Evolutionary conservation across 768 basidiomycete genomes (phyloP), one percentile per base, ranked within the genome.

Genomic region (Russula emetica): DNA sequence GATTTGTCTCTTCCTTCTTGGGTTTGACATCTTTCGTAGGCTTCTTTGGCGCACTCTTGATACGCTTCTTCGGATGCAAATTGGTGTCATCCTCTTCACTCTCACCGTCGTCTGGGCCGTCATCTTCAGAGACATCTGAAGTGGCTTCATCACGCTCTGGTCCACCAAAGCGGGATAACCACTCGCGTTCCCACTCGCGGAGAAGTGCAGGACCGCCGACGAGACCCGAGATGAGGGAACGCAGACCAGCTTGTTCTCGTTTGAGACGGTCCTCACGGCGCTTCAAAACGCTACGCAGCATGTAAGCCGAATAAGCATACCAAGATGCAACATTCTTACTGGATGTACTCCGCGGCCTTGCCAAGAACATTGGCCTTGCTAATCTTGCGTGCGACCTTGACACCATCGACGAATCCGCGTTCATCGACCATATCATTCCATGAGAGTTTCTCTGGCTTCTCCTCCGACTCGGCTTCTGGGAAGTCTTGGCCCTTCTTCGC

Each of bases 341-440:
- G 76, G 66, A 95, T 95, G 72, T 95, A 95, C 73, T 95, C 93
- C 11, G 90, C 89, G 0, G 92, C 92, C 66, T 94, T 95, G 40
- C 88, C 91, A 11, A 95, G 81, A 6, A 95, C 90, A 62, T 91
- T 92, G 3, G 92, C 92, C 71, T 95, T 95, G 75, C 87, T 90
- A 73, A 90, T 90, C 75, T 94, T 95, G 63, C 92, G 81, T 9
- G 93, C 93, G 11, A 93, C 88, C 73, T 89, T 90, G 71, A 95
- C 90, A n/a, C 93, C 93, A 69, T 95, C 93, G 2, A 94, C 87
- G 68, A 87, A 93, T 3, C 93, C 93, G 4, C 91, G 82, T 42
- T 86, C 85, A 65, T 94, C 91, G n/a, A 90, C 83, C 2, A 83
- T 76, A 68, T 88, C 87, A 7, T 79, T 61, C 60, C 55, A 60